These are phyloP conservation scores for Pascua sp. DNA, from an alignment of 1,284 basidiomycete species.

Conservation along the genomic window DNA sequence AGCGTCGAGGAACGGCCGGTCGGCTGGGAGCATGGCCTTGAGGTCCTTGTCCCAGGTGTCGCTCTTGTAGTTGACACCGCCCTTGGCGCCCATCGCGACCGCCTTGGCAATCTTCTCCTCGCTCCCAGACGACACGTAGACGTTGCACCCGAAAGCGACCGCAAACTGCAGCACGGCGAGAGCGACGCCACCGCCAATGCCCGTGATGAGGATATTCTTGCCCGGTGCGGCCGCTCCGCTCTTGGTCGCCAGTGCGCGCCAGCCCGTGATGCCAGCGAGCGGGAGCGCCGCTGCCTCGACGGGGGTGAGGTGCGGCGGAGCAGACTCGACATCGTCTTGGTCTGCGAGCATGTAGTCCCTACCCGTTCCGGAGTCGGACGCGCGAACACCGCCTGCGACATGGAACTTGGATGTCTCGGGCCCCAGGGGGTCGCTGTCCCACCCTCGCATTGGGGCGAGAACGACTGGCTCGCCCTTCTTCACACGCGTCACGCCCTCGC, in stretches of 20 bases:
- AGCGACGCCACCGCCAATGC: slow-evolving; percentile 20
- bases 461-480: slow-evolving; percentile 4
- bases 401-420: slow-evolving; percentile 11
- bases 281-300: slow-evolving; percentile 14
- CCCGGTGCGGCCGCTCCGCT: slow-evolving; percentile 9
- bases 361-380: slow-evolving; percentile 14
- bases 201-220: slow-evolving; percentile 19
- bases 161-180: slow-evolving; percentile 18
- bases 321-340: slow-evolving; percentile 17
- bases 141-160: slow-evolving; percentile 14
- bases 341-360: slow-evolving; percentile 15
- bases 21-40: slow-evolving; percentile 15
- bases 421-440: slow-evolving; percentile 13
- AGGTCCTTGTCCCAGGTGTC: slow-evolving; percentile 19
- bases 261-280: slow-evolving; percentile 15
- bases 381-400: slow-evolving; percentile 12
- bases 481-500: slow-evolving; percentile 2
- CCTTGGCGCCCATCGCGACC: slow-evolving; percentile 14
- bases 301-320: slow-evolving; percentile 11
- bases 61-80: slow-evolving; percentile 15
- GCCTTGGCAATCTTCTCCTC: slow-evolving; percentile 15
- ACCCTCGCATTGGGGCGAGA: slow-evolving; percentile 12
- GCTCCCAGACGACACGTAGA: slow-evolving; percentile 9
- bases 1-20: slow-evolving; percentile 17
- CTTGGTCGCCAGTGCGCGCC: slow-evolving; percentile 18